Percentiles rank a stretch among this genome's conserved stretches.
These are phyloP conservation scores for Psidium friedrichsthalianum DNA, from an alignment of 345 rosid species.

Conservation along the genomic window DNA sequence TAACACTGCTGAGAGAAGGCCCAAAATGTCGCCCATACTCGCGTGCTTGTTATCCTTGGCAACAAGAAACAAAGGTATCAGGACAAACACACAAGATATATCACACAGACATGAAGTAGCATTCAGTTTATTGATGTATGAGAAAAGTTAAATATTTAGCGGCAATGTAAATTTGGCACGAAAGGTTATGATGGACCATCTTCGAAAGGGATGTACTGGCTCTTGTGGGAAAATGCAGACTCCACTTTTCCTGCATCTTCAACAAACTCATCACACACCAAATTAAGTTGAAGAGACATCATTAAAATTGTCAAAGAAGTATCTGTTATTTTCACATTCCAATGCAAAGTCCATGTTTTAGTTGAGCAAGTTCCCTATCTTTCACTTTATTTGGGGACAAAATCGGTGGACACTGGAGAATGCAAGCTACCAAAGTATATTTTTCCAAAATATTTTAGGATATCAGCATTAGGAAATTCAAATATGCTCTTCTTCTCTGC, in stretches of 20 bases:
- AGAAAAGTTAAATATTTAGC: not conserved
- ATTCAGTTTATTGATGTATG: not conserved
- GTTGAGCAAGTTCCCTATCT: not conserved
- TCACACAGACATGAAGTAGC: not conserved
- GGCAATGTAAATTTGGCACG: not conserved
- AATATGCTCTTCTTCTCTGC: not conserved
- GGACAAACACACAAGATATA: not conserved
- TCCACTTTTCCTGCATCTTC: not conserved
- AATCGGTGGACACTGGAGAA: not conserved
- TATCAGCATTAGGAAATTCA: not conserved
- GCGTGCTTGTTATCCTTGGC: constrained; percentile 29
- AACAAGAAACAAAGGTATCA: not conserved
- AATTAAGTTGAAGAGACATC: not conserved
- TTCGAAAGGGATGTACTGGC: not conserved
- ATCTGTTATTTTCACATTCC: not conserved
- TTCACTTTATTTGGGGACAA: not conserved
- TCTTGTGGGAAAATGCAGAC: not conserved
- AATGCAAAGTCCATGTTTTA: not conserved
- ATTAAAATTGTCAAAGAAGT: not conserved
- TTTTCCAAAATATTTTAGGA: not conserved
- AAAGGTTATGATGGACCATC: no score
- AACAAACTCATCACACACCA: not conserved
- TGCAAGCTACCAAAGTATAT: not conserved
- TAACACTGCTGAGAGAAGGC: constrained; percentile 39
- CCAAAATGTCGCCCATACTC: constrained; percentile 36